Evolutionary conservation across 495 filamentous ascomycete species (phyloP), one percentile per base, ranked within the genome.

Genomic region (Aspergillus heteromorphus): DNA sequence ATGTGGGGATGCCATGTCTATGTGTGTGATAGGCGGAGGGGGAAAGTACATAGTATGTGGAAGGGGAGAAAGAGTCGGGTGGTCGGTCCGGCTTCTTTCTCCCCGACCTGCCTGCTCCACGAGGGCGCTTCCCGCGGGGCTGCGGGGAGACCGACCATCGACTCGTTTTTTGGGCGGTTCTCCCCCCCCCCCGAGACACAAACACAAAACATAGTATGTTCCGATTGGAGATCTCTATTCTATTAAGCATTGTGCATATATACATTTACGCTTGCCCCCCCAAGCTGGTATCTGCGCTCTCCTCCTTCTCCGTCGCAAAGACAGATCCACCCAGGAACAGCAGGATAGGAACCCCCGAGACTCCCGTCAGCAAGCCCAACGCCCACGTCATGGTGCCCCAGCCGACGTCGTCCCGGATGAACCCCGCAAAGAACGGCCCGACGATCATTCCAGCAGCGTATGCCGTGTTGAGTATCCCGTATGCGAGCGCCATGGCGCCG

Each of bases 371-470:
- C 40, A 70, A 31, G 0, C 61, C 61, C 30, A 70, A 4, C 7
- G 59, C 64, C 67, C 65, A 70, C 2, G 62, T 31, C 65, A 83
- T 75, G 0, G 79, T 81, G 0, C 71, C 73, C 84, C 85, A 88
- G 7, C 83, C 84, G 14, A 73, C 73, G 13, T 63, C 64, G 13
- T 78, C 69, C 18, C 75, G 66, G 17, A 87, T 68, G 45, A 81
- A 83, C 0, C 83, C 84, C 7, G 79, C 80, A 70, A 77, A 79
- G 29, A 85, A 69, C 53, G 84, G 81, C 6, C 83, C 83, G 16
- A 82, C 67, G 0, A 81, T 72, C 13, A 78, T 79, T 1, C 82
- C 83, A 0, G 80, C 74, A 1, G 83, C 83, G 41, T 76, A 83
- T 0, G 78, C 73, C 27, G 72, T 73, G 42, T 79, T 79, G 53